Evolutionary conservation across 164 flowering plant genomes (phyloP), one percentile per base, ranked within the genome.

Genomic region (Magnolia sinica): DNA sequence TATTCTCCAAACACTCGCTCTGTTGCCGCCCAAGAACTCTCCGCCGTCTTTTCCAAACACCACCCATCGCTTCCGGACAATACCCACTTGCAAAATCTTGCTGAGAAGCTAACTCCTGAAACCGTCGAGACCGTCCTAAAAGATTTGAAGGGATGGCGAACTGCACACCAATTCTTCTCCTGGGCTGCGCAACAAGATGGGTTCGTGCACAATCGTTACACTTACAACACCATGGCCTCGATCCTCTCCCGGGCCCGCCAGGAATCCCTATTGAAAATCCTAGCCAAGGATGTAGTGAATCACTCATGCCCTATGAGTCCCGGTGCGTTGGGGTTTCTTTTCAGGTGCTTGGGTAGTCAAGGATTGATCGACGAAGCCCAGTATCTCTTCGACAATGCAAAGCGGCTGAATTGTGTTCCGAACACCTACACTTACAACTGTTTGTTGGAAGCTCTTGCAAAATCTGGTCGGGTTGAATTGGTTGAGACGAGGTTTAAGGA

Each of bases 211-310:
- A 89, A 82, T 72, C 84, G 89, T 55, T 91, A 92, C 76, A 84
- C 91, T 59, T 92, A 84, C 81, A 95, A 90, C 82, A 84, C 96
- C 80, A 90, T 95, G 94, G 95, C 97, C 4, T 78, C 85, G 0
- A 82, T 89, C 78, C 89, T 92, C 52, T 88, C 92, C 76, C 78
- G 80, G 81, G 91, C 87, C 77, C 86, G 85, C 84, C 89, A 87
- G 87, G 87, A 76, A 76, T 83, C 81, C 79, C 74, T 78, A 71
- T 80, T 95, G 82, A 85, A 72, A 74, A 63, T 27, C 72, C 77
- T 95, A 24, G 89, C 81, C 1, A 13, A 22, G 14, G 89, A 89
- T 55, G 55, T 91, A 16, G 77, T 87, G 68, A 82, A 79, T 70
- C 82, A 84, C 0, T 67, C 79, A 20, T 89, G 91, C 76, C 64